Evolutionary conservation across 164 flowering plant genomes (phyloP).

Genomic region (Aristolochia contorta): DNA sequence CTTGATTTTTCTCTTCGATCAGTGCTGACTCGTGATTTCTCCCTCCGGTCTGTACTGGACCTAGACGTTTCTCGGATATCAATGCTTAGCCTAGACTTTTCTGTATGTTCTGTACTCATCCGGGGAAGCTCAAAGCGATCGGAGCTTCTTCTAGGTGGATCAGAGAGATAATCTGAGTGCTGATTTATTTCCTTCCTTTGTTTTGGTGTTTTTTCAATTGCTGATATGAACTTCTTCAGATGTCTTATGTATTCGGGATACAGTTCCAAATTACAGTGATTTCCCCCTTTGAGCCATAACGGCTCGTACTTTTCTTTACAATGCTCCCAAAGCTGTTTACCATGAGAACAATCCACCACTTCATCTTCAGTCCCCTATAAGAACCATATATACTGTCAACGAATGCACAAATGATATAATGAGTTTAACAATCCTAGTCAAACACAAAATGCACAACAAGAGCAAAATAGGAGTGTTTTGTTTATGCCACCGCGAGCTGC

Average conservation of each 20-base stretch:
- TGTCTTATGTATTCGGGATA: conserved; percentile 52
- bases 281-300: conserved; percentile 57
- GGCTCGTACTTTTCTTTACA: conserved; percentile 72
- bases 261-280: conserved; percentile 58
- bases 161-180: conserved; percentile 11
- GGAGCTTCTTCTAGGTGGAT: conserved; percentile 13
- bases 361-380: conserved; percentile 67
- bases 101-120: conserved; percentile 39
- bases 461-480: no score
- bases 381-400: conserved; percentile 1
- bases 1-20: conserved; percentile 48
- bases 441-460: no score
- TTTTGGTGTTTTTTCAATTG: conserved; percentile 35
- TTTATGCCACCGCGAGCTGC: neutral
- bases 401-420: neutral
- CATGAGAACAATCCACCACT: conserved; percentile 62
- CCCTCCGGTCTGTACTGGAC: conserved; percentile 39
- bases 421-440: no score
- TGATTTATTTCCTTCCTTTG: conserved; percentile 8
- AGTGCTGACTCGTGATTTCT: conserved; percentile 42
- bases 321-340: conserved; percentile 64
- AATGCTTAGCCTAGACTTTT: conserved; percentile 35
- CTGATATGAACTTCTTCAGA: conserved; percentile 55
- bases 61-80: conserved; percentile 47
- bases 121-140: conserved; percentile 26